Conservation (phyloP, 2,329 filamentous ascomycete genomes). For the Thelonectria rubi region DNA sequence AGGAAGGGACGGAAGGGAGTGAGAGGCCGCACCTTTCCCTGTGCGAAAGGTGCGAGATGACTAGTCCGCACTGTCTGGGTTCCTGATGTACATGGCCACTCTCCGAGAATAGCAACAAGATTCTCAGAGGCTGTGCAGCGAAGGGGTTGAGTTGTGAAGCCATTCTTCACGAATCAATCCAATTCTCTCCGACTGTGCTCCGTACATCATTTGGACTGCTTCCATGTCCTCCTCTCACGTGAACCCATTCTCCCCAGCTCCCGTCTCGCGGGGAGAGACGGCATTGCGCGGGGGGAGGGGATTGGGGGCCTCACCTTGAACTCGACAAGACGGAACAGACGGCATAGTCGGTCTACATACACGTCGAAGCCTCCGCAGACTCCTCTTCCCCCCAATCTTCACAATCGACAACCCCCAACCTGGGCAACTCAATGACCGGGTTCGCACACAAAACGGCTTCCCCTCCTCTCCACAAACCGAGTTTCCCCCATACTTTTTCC, state of each 20-base stretch:
- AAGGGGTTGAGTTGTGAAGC: not conserved
- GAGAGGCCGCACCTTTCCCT: too few species aligned
- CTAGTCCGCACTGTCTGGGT: not conserved
- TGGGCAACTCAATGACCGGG: not conserved
- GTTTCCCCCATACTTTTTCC: constrained; percentile 21
- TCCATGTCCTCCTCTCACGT: not conserved
- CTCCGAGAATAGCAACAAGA: not conserved
- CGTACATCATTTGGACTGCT: not conserved
- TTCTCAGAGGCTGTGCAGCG: not conserved
- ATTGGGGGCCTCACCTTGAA: not conserved
- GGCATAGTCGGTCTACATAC: not conserved
- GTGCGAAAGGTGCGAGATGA: too few species aligned
- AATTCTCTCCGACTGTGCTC: not conserved
- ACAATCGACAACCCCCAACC: not conserved
- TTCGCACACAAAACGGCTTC: not conserved
- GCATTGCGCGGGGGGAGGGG: constrained; percentile 19
- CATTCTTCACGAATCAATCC: not conserved
- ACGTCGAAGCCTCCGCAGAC: not conserved
- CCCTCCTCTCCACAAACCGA: constrained; percentile 2
- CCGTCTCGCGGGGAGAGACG: constrained; percentile 14
- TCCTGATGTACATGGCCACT: not conserved
- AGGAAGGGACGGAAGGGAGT: too few species aligned
- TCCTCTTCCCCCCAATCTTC: not conserved
- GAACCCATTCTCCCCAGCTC: not conserved
- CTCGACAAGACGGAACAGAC: constrained; percentile 3